phyloP scores from a whole-genome alignment of 2,329 filamentous ascomycete species.

The Ceratocystis harringtonii region DNA sequence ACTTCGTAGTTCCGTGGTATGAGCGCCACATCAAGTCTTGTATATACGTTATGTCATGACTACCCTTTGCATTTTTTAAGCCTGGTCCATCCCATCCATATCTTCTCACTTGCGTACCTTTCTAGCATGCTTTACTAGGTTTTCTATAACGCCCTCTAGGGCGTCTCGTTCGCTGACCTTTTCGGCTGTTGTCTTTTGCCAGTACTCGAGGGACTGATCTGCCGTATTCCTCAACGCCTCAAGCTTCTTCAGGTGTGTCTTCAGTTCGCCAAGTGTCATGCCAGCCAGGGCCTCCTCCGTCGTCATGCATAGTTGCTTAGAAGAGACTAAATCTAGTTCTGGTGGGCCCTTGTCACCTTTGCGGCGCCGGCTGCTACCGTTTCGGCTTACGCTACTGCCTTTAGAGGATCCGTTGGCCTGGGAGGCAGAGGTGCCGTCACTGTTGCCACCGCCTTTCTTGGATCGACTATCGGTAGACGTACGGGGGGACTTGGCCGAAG shows the following conservation, averaged over 20 bases:
- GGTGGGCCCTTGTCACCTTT: slow-evolving; percentile 54
- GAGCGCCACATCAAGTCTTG: not conserved
- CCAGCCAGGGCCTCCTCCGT: slow-evolving; percentile 71
- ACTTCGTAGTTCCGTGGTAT: not conserved
- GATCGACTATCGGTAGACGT: slow-evolving; percentile 41
- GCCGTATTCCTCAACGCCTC: slow-evolving; percentile 56
- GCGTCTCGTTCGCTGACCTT: slow-evolving; percentile 82
- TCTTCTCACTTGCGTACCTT: slow-evolving; percentile 56
- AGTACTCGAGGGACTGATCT: slow-evolving; percentile 69
- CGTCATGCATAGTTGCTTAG: slow-evolving; percentile 63
- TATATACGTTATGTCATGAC: not conserved
- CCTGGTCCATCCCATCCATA: not conserved
- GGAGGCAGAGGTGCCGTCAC: not conserved
- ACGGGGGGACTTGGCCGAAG: slow-evolving; percentile 38
- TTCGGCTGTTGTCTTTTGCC: slow-evolving; percentile 73
- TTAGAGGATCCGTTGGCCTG: not conserved
- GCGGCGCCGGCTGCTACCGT: slow-evolving; percentile 28
- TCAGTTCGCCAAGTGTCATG: slow-evolving; percentile 64
- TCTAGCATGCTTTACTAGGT: slow-evolving; percentile 79
- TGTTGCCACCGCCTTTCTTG: slow-evolving; percentile 34
- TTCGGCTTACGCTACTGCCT: not conserved
- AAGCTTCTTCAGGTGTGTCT: slow-evolving; percentile 53
- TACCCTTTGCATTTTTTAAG: not conserved
- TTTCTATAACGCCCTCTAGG: slow-evolving; percentile 94
- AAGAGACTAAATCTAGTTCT: slow-evolving; percentile 62